Evolutionary conservation across 352 stramenopile genomes (phyloP), one percentile per base, ranked within the genome.

Genomic region (Phytophthora melonis): DNA sequence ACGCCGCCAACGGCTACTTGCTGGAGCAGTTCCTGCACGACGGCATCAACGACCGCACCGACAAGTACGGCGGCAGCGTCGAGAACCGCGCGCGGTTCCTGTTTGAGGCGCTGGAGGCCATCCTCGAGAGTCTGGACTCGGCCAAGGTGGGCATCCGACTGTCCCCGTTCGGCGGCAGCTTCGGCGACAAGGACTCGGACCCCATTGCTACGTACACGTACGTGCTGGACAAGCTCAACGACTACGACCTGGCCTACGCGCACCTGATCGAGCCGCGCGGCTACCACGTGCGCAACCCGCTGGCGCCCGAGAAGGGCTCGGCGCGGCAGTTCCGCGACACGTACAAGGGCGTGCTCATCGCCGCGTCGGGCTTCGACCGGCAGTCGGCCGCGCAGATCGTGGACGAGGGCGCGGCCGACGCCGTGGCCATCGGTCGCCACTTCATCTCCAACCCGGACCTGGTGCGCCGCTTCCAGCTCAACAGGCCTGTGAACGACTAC

Each of bases 1-100:
- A 98, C 75, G 54, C 52, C 11, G 93, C 91, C 6, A 97, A 98
- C 69, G 94, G 93, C 11, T 98, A 98, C 66, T 72, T 98, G 32
- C 72, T 98, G 58, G 91, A 98, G 69, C 81, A 97, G 65, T 97
- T 97, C 71, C 68, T 98, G n/a, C 85, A 92, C 67, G 77, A 82
- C 57, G 77, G 50, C 27, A 76, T 73, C 54, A 98, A 98, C 78
- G 77, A 80, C 30, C 86, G 89, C 50, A 93, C 79, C 0, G 91
- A 97, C 79, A 63, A 86, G 56, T 97, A 97, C 58, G 92, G 90
- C 47, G 91, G 92, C 14, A 85, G 64, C 27, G 70, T 93, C 21
- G 90, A 97, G 59, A 97, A 97, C 72, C 87, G 92, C 16, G 71
- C 78, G 23, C 79, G 83, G 23, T 87, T 97, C 45, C 63, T 96